Conservation (phyloP, 495 filamentous ascomycete genomes). For the Talaromyces proteolyticus region DNA sequence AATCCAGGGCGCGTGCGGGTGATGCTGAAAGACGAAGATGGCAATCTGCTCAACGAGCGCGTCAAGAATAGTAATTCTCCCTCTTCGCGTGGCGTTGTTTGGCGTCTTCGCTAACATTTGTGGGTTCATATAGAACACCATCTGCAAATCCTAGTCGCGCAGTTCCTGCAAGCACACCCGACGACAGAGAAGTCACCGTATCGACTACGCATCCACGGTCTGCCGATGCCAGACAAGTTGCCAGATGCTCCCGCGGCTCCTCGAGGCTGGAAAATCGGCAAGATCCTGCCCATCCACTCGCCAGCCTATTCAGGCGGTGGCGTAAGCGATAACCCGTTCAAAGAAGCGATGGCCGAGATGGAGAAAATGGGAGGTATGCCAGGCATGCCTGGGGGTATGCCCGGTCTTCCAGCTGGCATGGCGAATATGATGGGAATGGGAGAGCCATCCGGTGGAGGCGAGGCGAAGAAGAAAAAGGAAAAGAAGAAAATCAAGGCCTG, state of each 20-base stretch:
- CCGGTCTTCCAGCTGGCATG: constrained; percentile 35
- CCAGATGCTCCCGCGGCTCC: constrained; percentile 71
- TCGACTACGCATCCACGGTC: constrained; percentile 57
- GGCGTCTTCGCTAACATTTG: constrained; percentile 7
- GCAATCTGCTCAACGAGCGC: constrained; percentile 35
- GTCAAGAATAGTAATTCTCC: constrained; percentile 70
- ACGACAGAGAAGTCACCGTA: constrained; percentile 63
- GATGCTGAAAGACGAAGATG: constrained; percentile 55
- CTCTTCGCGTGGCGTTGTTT: constrained; percentile 1
- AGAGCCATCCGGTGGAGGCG: constrained; percentile 28
- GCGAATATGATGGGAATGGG: constrained; percentile 28
- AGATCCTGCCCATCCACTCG: constrained; percentile 76
- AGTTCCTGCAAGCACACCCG: constrained; percentile 70
- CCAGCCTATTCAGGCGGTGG: constrained; percentile 89
- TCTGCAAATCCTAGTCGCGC: constrained; percentile 69
- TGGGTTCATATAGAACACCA: constrained; percentile 61
- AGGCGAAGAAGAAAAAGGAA: constrained; percentile 43
- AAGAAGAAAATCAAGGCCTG: constrained; percentile 45
- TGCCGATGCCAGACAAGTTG: constrained; percentile 60
- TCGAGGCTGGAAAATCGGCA: constrained; percentile 86
- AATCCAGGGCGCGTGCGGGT: constrained; percentile 90
- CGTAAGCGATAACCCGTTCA: constrained; percentile 91
- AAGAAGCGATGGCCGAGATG: constrained; percentile 98
- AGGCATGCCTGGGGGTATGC: constrained; percentile 40
- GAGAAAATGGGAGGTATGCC: constrained; percentile 51